Evolutionary conservation across 2,329 filamentous ascomycete genomes (phyloP), one percentile per base, ranked within the genome.

Genomic region (Rhynchosporium secalis): DNA sequence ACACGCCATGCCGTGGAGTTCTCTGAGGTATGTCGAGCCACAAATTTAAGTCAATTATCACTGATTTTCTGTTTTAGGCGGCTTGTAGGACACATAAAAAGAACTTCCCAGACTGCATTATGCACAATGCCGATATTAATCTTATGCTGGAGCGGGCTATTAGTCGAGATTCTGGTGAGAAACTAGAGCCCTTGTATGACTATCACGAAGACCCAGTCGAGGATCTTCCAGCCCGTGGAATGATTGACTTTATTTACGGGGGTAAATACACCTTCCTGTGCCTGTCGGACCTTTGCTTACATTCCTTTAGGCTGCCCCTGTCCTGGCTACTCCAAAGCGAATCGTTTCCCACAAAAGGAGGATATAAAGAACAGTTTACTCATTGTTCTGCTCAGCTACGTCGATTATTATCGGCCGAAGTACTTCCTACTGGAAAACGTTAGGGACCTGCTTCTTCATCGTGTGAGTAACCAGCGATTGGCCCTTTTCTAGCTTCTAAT

Each of bases 391-490:
- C 47, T 72, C 0, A 64, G 63, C 0, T 71, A 62, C 31, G 61
- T 69, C 0, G 67, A 71, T 38, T 67, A 66, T 28, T 71, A 71
- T 45, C 54, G 58, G 20, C 70, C 70, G 1, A 64, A 63, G 28
- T 71, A 72, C 38, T 66, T 68, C 33, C 60, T 71, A 0, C 40
- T 72, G 3, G 69, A 72, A 33, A 72, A 72, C 62, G 71, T 71
- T 13, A 15, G 10, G 20, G 65, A 57, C 1, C 7, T 70, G 2
- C 40, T 66, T 1, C 2, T 46, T 5, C 60, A 66, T 46, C 46
- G 40, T 13, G 65, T 64, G 52, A 56, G 55, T 56, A 12, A n/a
- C 20, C 12, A 6, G 20, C 36, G 12, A 33, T 26, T 4, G 6
- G 26, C 51, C 20, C 2, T 12, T 26, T 8, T 28, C 36, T 20